A percentile compares a stretch with the other conserved stretches of the same genome.
Evolutionary conservation across 495 filamentous ascomycete species (phyloP).

Genomic region (Barbatosphaeria neglecta): DNA sequence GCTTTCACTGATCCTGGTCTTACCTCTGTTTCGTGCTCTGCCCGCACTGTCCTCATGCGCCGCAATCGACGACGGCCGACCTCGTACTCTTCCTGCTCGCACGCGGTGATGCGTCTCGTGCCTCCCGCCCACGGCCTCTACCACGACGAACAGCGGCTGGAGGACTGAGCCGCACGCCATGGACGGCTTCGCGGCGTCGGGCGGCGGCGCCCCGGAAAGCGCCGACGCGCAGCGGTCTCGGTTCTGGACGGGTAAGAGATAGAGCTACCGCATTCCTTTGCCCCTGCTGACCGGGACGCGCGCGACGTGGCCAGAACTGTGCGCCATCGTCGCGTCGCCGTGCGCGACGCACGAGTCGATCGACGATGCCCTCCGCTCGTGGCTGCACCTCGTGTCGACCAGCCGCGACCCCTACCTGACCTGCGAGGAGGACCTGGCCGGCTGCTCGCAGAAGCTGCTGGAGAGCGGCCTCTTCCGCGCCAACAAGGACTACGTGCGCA

Average conservation of each 20-base stretch:
- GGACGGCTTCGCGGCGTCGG: not conserved
- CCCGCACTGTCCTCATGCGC: too few relatives aligned
- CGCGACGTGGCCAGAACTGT: conserved; percentile 56
- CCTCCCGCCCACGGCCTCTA: not conserved
- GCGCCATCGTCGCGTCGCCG: conserved; percentile 60
- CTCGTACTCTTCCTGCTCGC: too few relatives aligned
- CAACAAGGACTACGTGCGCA: conserved; percentile 78
- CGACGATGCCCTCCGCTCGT: conserved; percentile 76
- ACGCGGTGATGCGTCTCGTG: not conserved
- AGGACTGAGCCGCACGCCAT: not conserved
- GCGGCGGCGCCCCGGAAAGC: not conserved
- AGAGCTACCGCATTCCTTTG: not conserved
- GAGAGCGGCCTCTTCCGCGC: conserved; percentile 59
- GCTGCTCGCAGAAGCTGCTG: conserved; percentile 71
- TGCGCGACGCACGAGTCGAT: conserved; percentile 67
- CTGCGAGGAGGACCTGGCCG: conserved; percentile 76
- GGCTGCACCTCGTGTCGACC: conserved; percentile 64
- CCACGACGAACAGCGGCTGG: not conserved
- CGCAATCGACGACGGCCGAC: too few relatives aligned
- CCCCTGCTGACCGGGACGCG: conserved; percentile 2
- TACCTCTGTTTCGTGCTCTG: too few relatives aligned
- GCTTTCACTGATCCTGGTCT: too few relatives aligned
- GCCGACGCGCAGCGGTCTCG: not conserved
- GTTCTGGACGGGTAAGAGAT: not conserved
- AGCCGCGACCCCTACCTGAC: conserved; percentile 74